Evolutionary conservation across 169 alveolate genomes (phyloP), one percentile per base, ranked within the genome.

Genomic region (Babesia divergens): DNA sequence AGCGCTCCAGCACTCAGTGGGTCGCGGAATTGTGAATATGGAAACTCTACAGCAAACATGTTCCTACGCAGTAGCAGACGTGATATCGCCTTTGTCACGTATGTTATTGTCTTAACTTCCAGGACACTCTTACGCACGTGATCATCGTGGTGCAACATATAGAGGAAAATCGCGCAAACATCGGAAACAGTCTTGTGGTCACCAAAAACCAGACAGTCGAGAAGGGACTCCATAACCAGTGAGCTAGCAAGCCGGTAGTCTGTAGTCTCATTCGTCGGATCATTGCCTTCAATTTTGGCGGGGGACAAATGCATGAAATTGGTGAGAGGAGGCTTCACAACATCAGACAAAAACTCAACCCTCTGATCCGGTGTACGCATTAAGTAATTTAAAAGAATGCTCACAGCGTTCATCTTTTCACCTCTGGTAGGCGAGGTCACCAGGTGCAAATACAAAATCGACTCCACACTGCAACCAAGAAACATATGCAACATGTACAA

Each of bases 61-160:
- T 49, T 42, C 3, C 37, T 18, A 52, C 29, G 9, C 3, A 37
- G 51, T 22, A 70, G 3, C 6, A 70, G 37, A 18, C 72, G 70
- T 2, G 82, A 70, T n/a, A 50, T 31, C 22, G 82, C 82, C 72
- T 62, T 70, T n/a, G 65, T 47, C 52, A 70, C 69, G 34, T 70
- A 31, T 1, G 42, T 7, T 8, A 70, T 58, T 0, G 64, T 65
- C 72, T 55, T 35, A 32, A 70, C 26, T 11, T 32, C 46, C 32
- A 46, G 18, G 13, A 32, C 74, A 28, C 44, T 31, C 2, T 64
- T 3, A n/a, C 64, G 43, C 2, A 56, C 11, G 9, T 14, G 4
- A 6, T 47, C 72, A 6, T 38, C 40, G 34, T 18, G 52, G 13
- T 60, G 82, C 5, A 70, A 37, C 82, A 70, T 70, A 24, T 47